A percentile compares a stretch with the other conserved stretches of the same genome.
These are phyloP conservation scores for Boletellus ananiceps DNA, from an alignment of 768 basidiomycete species.

Conservation along the genomic window DNA sequence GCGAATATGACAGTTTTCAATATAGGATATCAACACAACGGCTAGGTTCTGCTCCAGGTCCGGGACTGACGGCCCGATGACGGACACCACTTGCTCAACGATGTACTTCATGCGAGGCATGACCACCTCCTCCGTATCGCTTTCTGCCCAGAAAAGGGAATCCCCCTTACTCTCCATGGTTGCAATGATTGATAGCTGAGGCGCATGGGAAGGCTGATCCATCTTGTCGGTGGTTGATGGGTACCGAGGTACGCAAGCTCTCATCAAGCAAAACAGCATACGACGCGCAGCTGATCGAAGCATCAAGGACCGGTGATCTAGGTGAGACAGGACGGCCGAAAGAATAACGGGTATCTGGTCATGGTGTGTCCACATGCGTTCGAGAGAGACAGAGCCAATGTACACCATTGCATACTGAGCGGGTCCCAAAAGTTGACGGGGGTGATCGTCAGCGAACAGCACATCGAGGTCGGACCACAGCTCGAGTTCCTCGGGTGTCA, in stretches of 20 bases:
- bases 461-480: constrained; percentile 78
- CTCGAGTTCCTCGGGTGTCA: constrained; percentile 63
- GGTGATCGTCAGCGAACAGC: constrained; percentile 63
- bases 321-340: constrained; percentile 74
- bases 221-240: constrained; percentile 64
- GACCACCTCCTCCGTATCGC: constrained; percentile 50
- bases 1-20: constrained; percentile 82
- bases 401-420: constrained; percentile 90
- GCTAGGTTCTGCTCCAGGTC: constrained; percentile 75
- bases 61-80: constrained; percentile 67
- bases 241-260: constrained; percentile 77
- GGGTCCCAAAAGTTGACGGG: constrained; percentile 65
- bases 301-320: constrained; percentile 71
- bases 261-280: constrained; percentile 83
- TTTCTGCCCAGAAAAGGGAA: constrained; percentile 66
- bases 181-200: constrained; percentile 48
- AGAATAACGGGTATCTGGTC: constrained; percentile 69
- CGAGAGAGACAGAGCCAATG: constrained; percentile 68
- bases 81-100: constrained; percentile 57
- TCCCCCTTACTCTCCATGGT: constrained; percentile 57
- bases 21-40: constrained; percentile 75
- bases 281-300: constrained; percentile 66
- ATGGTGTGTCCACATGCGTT: constrained; percentile 71
- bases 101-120: constrained; percentile 67
- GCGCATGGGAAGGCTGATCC: constrained; percentile 40